Conservation (phyloP, 495 filamentous ascomycete genomes). For the Ramalina peruviana region DNA sequence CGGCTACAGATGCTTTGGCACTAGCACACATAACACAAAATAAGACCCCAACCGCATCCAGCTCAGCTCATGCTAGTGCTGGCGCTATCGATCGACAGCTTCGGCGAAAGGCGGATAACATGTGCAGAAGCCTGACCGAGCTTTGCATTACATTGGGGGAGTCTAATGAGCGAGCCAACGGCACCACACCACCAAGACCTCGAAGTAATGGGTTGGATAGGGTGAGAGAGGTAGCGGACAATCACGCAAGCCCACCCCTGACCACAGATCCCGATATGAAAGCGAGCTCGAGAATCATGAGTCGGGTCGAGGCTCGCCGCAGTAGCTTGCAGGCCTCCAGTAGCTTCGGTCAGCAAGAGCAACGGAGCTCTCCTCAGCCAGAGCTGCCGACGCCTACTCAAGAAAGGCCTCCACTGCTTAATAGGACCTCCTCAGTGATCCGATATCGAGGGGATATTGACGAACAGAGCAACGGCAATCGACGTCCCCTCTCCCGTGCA, state of each 20-base stretch:
- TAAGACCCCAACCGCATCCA: slow-evolving; percentile 44
- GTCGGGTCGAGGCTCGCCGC: slow-evolving; percentile 60
- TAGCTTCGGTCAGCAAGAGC: slow-evolving; percentile 2
- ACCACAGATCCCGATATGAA: slow-evolving; percentile 28
- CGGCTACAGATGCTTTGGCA: slow-evolving; percentile 65
- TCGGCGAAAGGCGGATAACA: slow-evolving; percentile 76
- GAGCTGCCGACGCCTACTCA: slow-evolving; percentile 23
- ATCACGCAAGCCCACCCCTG: slow-evolving; percentile 10
- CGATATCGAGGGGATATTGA: slow-evolving; percentile 30
- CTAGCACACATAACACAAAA: slow-evolving; percentile 64
- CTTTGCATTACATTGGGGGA: slow-evolving; percentile 77
- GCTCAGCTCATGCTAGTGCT: slow-evolving; percentile 48
- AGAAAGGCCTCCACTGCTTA: slow-evolving; percentile 20
- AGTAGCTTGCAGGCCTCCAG: slow-evolving; percentile 40
- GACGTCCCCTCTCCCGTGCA: slow-evolving; percentile 25
- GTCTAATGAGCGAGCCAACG: slow-evolving; percentile 11
- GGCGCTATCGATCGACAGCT: slow-evolving; percentile 59
- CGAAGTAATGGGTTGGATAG: slow-evolving; percentile 16
- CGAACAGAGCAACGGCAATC: slow-evolving; percentile 17
- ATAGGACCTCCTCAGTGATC: slow-evolving; percentile 32
- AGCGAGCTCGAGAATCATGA: slow-evolving; percentile 48
- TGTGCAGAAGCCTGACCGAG: slow-evolving; percentile 87
- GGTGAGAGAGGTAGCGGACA: neutral
- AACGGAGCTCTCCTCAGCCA: slow-evolving; percentile 4
- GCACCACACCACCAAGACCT: neutral